A percentile compares a stretch with the other conserved stretches of the same genome.
These are phyloP conservation scores for Euryodendron excelsum DNA, from an alignment of 148 eudicot species.

Conservation along the genomic window DNA sequence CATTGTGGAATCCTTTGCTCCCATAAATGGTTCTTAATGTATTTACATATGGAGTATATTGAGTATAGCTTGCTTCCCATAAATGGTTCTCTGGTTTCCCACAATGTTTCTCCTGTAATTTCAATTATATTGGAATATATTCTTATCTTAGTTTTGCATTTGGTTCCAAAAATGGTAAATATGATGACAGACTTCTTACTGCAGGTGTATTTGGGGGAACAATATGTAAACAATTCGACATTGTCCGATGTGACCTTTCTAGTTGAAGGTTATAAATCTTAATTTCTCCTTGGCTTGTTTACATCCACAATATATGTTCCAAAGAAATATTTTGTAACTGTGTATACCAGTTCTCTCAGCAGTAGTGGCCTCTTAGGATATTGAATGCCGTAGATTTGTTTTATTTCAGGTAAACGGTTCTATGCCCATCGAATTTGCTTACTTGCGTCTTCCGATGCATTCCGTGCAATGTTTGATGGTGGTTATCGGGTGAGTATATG, in stretches of 20 bases:
- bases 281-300: background rate
- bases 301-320: slow-evolving; percentile 3
- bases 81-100: background rate
- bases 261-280: slow-evolving; percentile 63
- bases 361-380: background rate
- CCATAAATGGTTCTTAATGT: background rate
- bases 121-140: background rate
- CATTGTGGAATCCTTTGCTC: background rate
- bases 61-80: background rate
- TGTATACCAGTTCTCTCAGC: background rate
- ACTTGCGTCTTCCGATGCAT: slow-evolving; percentile 96
- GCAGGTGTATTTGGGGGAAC: slow-evolving; percentile 95
- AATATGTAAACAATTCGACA: slow-evolving; percentile 76
- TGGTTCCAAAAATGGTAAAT: background rate
- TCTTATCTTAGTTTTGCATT: slow-evolving; percentile 3
- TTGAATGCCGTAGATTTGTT: background rate
- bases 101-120: background rate
- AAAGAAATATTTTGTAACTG: background rate
- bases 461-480: slow-evolving; percentile 99
- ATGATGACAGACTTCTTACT: slow-evolving; percentile 11
- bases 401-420: slow-evolving; percentile 62
- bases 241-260: slow-evolving; percentile 83
- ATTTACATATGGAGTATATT: background rate
- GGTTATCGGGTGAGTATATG: slow-evolving; percentile 74
- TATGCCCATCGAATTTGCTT: slow-evolving; percentile 96